These are phyloP conservation scores for Cardamine resedifolia DNA, from an alignment of 345 rosid species.

Conservation along the genomic window DNA sequence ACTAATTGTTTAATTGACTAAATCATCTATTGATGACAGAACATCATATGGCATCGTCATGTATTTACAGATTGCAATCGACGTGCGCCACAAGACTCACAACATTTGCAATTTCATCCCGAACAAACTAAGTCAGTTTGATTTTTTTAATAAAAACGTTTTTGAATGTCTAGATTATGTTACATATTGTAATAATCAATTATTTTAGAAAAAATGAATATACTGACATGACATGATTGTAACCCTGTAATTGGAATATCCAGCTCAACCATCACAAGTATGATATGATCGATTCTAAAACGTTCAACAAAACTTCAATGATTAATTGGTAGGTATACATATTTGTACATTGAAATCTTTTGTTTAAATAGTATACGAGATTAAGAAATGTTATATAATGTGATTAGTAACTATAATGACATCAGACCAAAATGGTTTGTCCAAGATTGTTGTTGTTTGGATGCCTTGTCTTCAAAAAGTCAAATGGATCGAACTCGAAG, in stretches of 20 bases:
- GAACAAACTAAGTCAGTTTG: not conserved
- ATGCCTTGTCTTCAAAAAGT: constrained; percentile 32
- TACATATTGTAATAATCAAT: not conserved
- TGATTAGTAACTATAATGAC: not conserved
- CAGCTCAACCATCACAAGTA: constrained; percentile 11
- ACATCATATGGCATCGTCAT: constrained; percentile 25
- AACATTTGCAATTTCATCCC: constrained; percentile 2
- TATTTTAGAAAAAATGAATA: constrained; percentile 2
- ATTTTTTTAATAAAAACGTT: not conserved
- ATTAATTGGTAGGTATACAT: not conserved
- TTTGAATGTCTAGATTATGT: not conserved
- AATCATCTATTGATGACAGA: constrained; percentile 3
- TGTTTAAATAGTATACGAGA: not conserved
- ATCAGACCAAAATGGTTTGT: not conserved
- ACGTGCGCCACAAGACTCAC: constrained; percentile 11
- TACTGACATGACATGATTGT: not conserved
- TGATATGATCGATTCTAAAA: not conserved
- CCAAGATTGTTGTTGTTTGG: too few species aligned
- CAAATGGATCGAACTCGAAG: constrained; percentile 23
- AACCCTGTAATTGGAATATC: constrained; percentile 2
- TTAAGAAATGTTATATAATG: not conserved
- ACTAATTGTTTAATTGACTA: not conserved
- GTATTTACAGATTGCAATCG: constrained; percentile 3
- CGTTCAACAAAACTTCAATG: not conserved
- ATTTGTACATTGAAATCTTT: too few species aligned